Conservation (phyloP, 2,329 filamentous ascomycete species). For the Cladosporium austrohemisphaericum region DNA sequence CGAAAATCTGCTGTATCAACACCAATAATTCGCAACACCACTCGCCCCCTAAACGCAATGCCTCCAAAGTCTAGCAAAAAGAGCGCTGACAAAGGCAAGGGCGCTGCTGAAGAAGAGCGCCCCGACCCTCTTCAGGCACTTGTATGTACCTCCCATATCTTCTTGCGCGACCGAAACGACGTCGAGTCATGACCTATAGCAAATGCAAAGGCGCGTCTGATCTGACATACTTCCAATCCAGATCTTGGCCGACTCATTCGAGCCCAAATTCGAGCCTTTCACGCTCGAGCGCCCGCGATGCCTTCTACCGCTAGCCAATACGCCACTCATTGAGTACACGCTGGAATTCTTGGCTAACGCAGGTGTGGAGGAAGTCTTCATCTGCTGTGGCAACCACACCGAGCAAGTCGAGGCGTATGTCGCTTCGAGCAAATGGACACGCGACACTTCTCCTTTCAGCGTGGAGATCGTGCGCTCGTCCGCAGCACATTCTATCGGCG, state of each 20-base stretch:
- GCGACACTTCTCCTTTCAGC: conserved; percentile 73
- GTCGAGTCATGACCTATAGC: conserved; percentile 8
- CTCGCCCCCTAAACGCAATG: conserved; percentile 34
- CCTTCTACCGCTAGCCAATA: conserved; percentile 87
- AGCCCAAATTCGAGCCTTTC: conserved; percentile 86
- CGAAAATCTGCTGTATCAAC: background rate
- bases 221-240: conserved; percentile 37
- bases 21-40: background rate
- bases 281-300: conserved; percentile 88
- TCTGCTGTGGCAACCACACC: conserved; percentile 86
- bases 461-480: conserved; percentile 84
- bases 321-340: conserved; percentile 93
- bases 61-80: conserved; percentile 43
- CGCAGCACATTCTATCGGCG: conserved; percentile 74
- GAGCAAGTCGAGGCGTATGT: conserved; percentile 86
- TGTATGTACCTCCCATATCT: conserved; percentile 43
- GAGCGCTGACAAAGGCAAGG: conserved; percentile 38
- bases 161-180: conserved; percentile 3
- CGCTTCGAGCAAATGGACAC: conserved; percentile 67
- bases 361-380: conserved; percentile 87
- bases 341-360: conserved; percentile 94
- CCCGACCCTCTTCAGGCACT: conserved; percentile 63
- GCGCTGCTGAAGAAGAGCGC: conserved; percentile 51
- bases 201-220: background rate
- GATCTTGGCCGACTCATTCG: conserved; percentile 92